Evolutionary conservation across 768 basidiomycete species (phyloP).

Genomic region (Podaxis mareebaensis): DNA sequence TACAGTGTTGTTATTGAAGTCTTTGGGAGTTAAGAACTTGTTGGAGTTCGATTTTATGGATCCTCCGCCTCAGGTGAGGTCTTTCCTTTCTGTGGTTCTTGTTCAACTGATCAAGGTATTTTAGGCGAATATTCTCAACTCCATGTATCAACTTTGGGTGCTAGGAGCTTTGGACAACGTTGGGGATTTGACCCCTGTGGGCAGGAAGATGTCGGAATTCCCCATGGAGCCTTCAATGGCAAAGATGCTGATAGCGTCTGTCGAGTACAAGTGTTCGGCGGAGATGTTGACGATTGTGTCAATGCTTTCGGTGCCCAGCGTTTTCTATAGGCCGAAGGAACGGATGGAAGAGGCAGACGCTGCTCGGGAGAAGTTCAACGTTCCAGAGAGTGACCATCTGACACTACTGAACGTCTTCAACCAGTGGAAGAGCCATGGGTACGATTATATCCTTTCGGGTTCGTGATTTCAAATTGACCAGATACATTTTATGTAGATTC

Average conservation of each 20-base stretch:
- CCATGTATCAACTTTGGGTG: constrained; percentile 99
- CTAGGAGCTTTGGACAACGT: constrained; percentile 96
- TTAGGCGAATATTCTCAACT: constrained; percentile 95
- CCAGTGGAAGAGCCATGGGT: constrained; percentile 98
- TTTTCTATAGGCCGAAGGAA: constrained; percentile 97
- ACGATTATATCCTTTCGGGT: constrained; percentile 27
- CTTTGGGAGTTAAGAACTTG: constrained; percentile 94
- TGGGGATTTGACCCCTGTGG: constrained; percentile 90
- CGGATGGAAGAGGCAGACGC: constrained; percentile 98
- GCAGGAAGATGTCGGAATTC: constrained; percentile 98
- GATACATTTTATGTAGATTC: constrained; percentile 48
- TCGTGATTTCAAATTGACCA: constrained; percentile 11
- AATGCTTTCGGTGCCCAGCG: constrained; percentile 97
- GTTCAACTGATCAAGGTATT: background rate
- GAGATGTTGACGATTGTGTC: constrained; percentile 99
- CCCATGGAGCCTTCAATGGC: constrained; percentile 99
- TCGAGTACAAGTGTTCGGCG: constrained; percentile 88
- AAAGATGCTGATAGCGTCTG: constrained; percentile 96
- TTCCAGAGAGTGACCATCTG: constrained; percentile 96
- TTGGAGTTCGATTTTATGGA: constrained; percentile 99
- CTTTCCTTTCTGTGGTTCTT: background rate
- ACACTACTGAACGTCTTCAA: constrained; percentile 95
- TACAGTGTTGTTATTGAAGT: constrained; percentile 92
- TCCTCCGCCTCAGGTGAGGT: constrained; percentile 91
- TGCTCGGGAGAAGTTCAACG: constrained; percentile 96